A percentile compares a stretch with the other conserved stretches of the same genome.
These are phyloP conservation scores for Sinapis alba DNA, from an alignment of 441 rosid species.

Conservation along the genomic window DNA sequence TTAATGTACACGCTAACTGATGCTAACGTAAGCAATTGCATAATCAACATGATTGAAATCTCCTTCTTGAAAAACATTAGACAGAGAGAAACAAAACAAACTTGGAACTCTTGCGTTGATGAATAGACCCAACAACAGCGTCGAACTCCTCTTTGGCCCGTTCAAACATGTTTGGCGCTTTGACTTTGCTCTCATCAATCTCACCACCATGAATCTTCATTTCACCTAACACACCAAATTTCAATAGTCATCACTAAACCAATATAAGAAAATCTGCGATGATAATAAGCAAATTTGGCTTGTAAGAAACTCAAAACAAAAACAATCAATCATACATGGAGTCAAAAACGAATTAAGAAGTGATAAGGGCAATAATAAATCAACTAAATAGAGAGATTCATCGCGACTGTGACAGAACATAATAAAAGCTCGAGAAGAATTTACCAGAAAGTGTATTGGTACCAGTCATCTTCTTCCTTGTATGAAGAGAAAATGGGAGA, in stretches of 20 bases:
- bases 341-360: background rate
- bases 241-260: no score
- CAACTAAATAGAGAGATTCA: background rate
- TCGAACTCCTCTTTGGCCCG: slow-evolving; percentile 71
- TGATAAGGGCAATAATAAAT: background rate
- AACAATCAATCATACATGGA: background rate
- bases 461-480: background rate
- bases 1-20: background rate
- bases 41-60: background rate
- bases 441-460: background rate
- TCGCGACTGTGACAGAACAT: background rate
- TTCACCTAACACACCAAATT: background rate
- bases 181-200: slow-evolving; percentile 61
- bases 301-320: background rate
- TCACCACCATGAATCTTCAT: slow-evolving; percentile 36
- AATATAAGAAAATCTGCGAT: no score
- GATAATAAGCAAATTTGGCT: no score
- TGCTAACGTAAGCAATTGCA: background rate
- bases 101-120: slow-evolving; percentile 36
- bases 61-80: background rate
- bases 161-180: slow-evolving; percentile 64
- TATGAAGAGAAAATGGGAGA: background rate
- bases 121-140: slow-evolving; percentile 60
- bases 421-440: background rate
- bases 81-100: background rate